phyloP scores from a whole-genome alignment of 1,139 yeast species.

The Pneumocystis wakefieldiae region DNA sequence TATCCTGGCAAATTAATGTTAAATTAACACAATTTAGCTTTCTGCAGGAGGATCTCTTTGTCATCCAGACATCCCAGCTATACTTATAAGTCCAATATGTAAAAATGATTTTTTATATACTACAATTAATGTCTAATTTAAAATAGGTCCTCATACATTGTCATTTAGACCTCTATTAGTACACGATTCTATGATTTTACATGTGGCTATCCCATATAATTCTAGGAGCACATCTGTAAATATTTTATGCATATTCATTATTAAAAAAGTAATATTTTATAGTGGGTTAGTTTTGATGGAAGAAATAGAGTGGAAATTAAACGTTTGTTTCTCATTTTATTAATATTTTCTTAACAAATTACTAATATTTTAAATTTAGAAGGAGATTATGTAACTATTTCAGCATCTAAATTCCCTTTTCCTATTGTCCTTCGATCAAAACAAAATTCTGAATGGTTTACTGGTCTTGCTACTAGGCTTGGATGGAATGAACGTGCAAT shows the following conservation, averaged over 20 bases:
- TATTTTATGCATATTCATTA: neutral
- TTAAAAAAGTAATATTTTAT: neutral
- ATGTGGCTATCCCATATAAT: constrained; percentile 51
- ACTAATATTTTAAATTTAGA: constrained; percentile 9
- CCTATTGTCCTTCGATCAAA: constrained; percentile 46
- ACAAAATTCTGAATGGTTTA: constrained; percentile 35
- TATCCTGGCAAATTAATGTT: neutral
- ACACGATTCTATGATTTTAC: constrained; percentile 53
- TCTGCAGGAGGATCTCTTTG: constrained; percentile 81
- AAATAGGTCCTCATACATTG: constrained; percentile 46
- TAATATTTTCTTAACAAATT: neutral
- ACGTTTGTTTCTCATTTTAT: constrained; percentile 14
- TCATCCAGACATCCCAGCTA: constrained; percentile 73
- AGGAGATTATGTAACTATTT: constrained; percentile 58
- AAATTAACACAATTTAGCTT: constrained; percentile 20
- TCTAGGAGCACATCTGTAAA: constrained; percentile 45
- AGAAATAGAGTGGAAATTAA: constrained; percentile 49
- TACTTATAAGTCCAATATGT: constrained; percentile 68
- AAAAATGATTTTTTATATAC: neutral
- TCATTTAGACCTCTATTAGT: constrained; percentile 70
- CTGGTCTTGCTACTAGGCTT: constrained; percentile 32
- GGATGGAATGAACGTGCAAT: constrained; percentile 39
- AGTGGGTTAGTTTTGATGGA: constrained; percentile 72
- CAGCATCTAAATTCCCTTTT: constrained; percentile 60
- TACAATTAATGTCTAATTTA: neutral